These are phyloP conservation scores for Talaromyces sp. DNA, from an alignment of 2,329 filamentous ascomycete genomes.

Conservation along the genomic window DNA sequence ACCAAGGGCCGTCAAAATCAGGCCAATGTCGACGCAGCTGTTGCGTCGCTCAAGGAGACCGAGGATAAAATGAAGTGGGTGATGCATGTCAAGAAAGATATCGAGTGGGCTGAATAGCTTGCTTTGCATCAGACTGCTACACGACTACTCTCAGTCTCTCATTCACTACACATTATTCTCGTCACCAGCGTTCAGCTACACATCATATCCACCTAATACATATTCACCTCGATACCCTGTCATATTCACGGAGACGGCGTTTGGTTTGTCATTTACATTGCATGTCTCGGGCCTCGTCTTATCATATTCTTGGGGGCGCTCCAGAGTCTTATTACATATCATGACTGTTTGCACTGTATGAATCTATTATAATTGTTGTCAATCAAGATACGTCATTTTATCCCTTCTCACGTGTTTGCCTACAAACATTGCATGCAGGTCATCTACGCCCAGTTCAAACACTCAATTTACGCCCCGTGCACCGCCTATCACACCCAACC, in stretches of 20 bases:
- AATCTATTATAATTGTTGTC: not conserved
- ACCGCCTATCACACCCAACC: not conserved
- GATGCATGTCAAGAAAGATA: slow-evolving; percentile 41
- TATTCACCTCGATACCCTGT: slow-evolving; percentile 12
- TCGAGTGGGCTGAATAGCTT: slow-evolving; percentile 28
- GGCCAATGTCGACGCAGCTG: slow-evolving; percentile 33
- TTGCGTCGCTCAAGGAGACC: slow-evolving; percentile 41
- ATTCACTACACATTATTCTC: not conserved
- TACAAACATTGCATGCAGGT: not conserved
- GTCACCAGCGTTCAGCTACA: not conserved
- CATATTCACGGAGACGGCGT: slow-evolving; percentile 6
- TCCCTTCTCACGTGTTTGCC: not conserved
- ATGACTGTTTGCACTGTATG: not conserved
- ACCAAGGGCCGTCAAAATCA: slow-evolving; percentile 30
- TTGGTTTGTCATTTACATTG: slow-evolving; percentile 5
- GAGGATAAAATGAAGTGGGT: slow-evolving; percentile 48
- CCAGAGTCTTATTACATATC: not conserved
- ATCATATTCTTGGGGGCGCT: not conserved
- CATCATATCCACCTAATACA: not conserved
- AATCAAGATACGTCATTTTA: not conserved
- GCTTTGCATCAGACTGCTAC: not conserved
- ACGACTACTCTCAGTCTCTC: not conserved
- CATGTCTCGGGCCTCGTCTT: not conserved
- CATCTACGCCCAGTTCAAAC: not conserved
- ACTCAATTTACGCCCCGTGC: not conserved